Evolutionary conservation across 2,329 filamentous ascomycete species (phyloP).

Genomic region (Zymoseptoria crescenta): DNA sequence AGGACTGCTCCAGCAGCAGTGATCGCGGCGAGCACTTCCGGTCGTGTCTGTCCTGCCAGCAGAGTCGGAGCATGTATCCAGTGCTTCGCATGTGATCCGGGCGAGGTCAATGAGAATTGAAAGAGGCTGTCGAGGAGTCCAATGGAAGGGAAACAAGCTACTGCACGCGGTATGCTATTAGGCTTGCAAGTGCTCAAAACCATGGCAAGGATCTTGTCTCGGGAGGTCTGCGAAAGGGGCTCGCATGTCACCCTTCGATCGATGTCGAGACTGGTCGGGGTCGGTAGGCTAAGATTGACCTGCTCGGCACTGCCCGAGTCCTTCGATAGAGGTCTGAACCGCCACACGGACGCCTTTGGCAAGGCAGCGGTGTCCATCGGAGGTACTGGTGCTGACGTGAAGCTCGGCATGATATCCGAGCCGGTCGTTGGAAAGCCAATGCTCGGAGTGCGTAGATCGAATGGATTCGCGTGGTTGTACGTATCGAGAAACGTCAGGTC

Average conservation of each 20-base stretch:
- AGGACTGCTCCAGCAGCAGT: constrained; percentile 54
- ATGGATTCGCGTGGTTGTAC: constrained; percentile 39
- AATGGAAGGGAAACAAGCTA: constrained; percentile 55
- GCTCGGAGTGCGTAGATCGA: constrained; percentile 30
- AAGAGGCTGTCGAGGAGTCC: constrained; percentile 54
- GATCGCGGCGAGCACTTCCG: constrained; percentile 54
- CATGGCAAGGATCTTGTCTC: constrained; percentile 56
- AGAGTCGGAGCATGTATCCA: constrained; percentile 58
- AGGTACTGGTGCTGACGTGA: constrained; percentile 25
- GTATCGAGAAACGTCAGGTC: constrained; percentile 40
- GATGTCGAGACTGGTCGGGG: constrained; percentile 31
- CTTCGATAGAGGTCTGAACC: constrained; percentile 34
- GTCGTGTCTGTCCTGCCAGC: constrained; percentile 46
- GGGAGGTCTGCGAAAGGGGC: constrained; percentile 33
- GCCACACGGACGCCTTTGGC: constrained; percentile 39
- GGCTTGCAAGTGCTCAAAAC: constrained; percentile 53
- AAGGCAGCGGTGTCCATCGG: constrained; percentile 30
- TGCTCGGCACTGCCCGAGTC: constrained; percentile 30
- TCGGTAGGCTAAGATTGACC: constrained; percentile 34
- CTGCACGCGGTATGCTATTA: constrained; percentile 44
- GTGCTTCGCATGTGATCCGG: constrained; percentile 49
- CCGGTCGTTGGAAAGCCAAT: constrained; percentile 27
- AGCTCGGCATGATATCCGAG: constrained; percentile 29
- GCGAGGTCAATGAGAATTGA: constrained; percentile 52
- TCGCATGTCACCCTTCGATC: constrained; percentile 37